Evolutionary conservation across 768 basidiomycete species (phyloP), one percentile per base, ranked within the genome.

Genomic region (Lentinula boryana): DNA sequence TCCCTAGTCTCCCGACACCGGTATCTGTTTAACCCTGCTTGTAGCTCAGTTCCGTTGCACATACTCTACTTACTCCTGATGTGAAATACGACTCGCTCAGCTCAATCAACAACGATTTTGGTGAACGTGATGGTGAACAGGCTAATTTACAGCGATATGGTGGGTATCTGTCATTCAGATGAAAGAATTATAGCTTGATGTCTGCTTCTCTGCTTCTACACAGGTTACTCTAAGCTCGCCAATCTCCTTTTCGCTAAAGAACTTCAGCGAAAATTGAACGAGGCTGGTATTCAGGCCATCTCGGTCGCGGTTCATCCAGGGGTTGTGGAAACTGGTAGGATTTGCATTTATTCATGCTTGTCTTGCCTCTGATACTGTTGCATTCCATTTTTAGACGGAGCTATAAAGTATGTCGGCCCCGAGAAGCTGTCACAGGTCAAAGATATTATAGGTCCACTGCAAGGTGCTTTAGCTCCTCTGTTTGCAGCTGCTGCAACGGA

Each of bases 151-250:
- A 31, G 33, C 31, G 51, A 12, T 60, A 60, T 31, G 57, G 56
- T 58, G 21, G 32, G 56, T 31, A 60, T 6, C 33, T 13, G 38
- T 5, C 4, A 2, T 3, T 31, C 35, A 33, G 38, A 9, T n/a
- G 38, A 16, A 13, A 15, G 6, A 35, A 35, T 31, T 16, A 16
- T 50, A 10, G 9, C 23, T 54, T 12, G 13, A n/a, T n/a, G n/a
- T n/a, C 35, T 55, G 16, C 16, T 9, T 27, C 21, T n/a, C 13
- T 4, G 32, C 38, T 46, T 57, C 12, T 16, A 9, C 31, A 21
- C 16, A 86, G 86, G 67, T 0, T 68, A 76, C 38, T 73, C 81
- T 51, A 87, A 87, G 66, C 69, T 85, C 18, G 76, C 79, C 16
- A 76, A 75, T 53, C 68, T 81, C 33, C 72, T 86, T 16, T 84